phyloP scores from a whole-genome alignment of 352 stramenopile genomes.

The Peronospora farinosa region DNA sequence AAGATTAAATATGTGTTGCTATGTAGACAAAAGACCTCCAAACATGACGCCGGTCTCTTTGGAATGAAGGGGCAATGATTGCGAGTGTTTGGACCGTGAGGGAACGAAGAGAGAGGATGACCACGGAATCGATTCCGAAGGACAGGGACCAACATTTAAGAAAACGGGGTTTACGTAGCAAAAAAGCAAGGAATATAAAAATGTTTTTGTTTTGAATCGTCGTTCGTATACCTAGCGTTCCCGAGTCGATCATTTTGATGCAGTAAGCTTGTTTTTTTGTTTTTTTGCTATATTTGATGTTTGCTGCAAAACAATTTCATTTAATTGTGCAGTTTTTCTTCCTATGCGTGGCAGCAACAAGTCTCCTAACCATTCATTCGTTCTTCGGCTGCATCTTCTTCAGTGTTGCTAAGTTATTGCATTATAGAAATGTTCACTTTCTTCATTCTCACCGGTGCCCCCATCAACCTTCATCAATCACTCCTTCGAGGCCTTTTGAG shows the following conservation, averaged over 20 bases:
- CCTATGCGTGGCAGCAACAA: no score
- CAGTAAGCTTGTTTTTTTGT: no score
- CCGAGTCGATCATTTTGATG: no score
- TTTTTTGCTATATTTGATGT: no score
- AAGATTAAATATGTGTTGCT: constrained; percentile 30
- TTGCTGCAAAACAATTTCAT: no score
- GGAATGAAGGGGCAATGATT: constrained; percentile 14
- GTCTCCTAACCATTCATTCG: no score
- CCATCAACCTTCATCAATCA: not conserved
- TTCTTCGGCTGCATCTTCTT: no score
- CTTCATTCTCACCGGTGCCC: no score
- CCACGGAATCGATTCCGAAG: constrained; percentile 31
- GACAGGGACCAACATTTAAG: constrained; percentile 29
- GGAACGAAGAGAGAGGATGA: constrained; percentile 22
- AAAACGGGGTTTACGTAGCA: constrained; percentile 25
- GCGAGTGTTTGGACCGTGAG: constrained; percentile 35
- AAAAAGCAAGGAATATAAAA: constrained; percentile 31
- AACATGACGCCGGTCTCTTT: constrained; percentile 26
- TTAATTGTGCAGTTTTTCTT: no score
- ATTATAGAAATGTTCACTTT: no score
- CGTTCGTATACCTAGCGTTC: no score
- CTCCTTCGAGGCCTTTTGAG: constrained; percentile 8
- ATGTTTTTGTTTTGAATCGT: constrained; percentile 12
- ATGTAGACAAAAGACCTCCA: constrained; percentile 29
- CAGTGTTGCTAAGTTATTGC: no score